These are phyloP conservation scores for Tricholoma sp. DNA, from an alignment of 768 basidiomycete genomes.

Conservation along the genomic window DNA sequence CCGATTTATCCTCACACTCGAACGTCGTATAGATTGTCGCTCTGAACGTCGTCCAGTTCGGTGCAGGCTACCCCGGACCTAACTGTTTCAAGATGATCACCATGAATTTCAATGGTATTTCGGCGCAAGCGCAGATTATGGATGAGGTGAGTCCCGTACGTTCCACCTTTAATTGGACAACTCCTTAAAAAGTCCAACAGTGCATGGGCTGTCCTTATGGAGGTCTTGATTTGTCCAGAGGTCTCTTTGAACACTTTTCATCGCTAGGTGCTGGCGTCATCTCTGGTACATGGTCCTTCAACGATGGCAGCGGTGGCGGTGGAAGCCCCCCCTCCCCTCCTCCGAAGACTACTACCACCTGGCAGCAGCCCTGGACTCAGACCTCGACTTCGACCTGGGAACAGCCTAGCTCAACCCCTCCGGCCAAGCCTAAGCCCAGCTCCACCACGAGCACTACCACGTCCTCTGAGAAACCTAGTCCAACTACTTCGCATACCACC, in stretches of 20 bases:
- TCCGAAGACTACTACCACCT: slow-evolving; percentile 12
- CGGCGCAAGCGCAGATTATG: slow-evolving; percentile 49
- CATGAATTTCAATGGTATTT: slow-evolving; percentile 55
- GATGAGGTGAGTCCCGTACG: slow-evolving; percentile 42
- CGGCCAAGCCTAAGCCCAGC: slow-evolving; percentile 14
- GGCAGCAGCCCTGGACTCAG: slow-evolving; percentile 5
- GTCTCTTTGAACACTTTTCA: slow-evolving; percentile 53
- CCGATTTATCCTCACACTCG: background rate
- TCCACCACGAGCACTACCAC: slow-evolving; percentile 16
- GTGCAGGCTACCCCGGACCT: slow-evolving; percentile 32
- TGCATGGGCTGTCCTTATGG: slow-evolving; percentile 59
- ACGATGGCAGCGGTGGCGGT: slow-evolving; percentile 17
- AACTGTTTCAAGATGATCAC: slow-evolving; percentile 59
- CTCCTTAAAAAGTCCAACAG: slow-evolving; percentile 24
- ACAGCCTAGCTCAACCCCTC: slow-evolving; percentile 5
- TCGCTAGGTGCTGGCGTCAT: slow-evolving; percentile 38
- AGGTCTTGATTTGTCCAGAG: slow-evolving; percentile 57
- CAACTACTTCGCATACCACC: slow-evolving; percentile 15
- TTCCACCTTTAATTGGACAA: slow-evolving; percentile 1
- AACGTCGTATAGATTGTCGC: slow-evolving; percentile 24
- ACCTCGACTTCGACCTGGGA: background rate
- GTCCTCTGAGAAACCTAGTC: slow-evolving; percentile 8
- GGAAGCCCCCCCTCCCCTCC: slow-evolving; percentile 16
- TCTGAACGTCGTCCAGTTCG: slow-evolving; percentile 48
- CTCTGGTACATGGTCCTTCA: slow-evolving; percentile 44